Base-by-base conservation (phyloP, 768 basidiomycete species). In the Mycena olivaceomarginata region DNA sequence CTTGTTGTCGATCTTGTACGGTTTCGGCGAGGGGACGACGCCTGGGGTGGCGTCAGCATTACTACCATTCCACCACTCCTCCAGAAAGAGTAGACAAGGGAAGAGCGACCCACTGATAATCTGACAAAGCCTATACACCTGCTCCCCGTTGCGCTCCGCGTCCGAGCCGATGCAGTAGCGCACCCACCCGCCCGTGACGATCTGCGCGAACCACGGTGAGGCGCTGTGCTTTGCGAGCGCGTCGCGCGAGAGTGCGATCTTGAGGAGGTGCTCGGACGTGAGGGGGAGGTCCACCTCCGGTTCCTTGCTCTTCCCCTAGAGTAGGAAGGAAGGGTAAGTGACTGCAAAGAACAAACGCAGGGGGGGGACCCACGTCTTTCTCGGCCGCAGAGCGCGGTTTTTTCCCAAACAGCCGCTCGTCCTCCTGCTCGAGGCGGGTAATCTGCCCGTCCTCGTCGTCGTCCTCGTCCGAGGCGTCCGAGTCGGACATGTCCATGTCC, bases 51-150 rank as follows among this genome's bases (percentile, higher is more conserved):
- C 51, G 48, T 57, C 46, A 7, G 18, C 56, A 77, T 68, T 57
- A 80, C n/a, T 39, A 25, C 40, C 75, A 73, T 67, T 25, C 43
- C 25, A 25, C 25, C 25, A 25, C 25, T 25, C 25, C 41, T 60
- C 48, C 6, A 40, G 56, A 20, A n/a, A n/a, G 46, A 45, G 51
- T 48, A 65, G n/a, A 67, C 0, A 12, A 39, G 59, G 7, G 12
- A 15, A n/a, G 45, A 2, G 25, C 41, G 40, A 89, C 96, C 79
- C 72, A 97, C 97, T 92, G 22, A 86, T 84, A 48, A 99, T 88
- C 85, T 96, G 92, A 82, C 96, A 97, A 63, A 97, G 90, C 71
- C 98, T 91, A 84, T 99, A 99, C 25, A 95, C 90, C 20, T 90
- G 88, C 68, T 87, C 56, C 10, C 56, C 80, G 8, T 89, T 88